A percentile compares a stretch with the other conserved stretches of the same genome.
Conservation (phyloP, 2,329 filamentous ascomycete genomes). For the Westerdykella ornata region DNA sequence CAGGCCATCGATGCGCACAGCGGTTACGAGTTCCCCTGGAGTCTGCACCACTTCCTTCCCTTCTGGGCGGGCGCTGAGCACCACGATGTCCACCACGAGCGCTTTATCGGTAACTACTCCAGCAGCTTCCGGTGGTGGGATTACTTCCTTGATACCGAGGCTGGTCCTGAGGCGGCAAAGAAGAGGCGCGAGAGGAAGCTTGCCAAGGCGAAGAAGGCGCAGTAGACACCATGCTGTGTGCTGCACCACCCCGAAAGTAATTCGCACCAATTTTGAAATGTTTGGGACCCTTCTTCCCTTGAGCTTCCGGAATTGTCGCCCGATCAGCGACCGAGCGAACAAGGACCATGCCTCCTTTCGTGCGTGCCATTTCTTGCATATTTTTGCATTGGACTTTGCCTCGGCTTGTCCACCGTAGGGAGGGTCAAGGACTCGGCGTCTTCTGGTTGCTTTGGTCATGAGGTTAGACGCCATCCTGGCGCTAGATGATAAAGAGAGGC, state of each 20-base stretch:
- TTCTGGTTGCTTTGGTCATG: too few relatives aligned
- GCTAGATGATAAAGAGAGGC: too few relatives aligned
- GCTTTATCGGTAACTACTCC: conserved; percentile 96
- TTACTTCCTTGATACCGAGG: conserved; percentile 87
- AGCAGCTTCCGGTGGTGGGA: conserved; percentile 99
- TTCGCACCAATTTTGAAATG: too few relatives aligned
- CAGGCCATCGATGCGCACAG: conserved; percentile 97
- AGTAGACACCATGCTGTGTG: conserved; percentile 16
- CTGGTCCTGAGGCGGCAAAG: conserved; percentile 79
- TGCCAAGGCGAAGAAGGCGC: conserved; percentile 58
- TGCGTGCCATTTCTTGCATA: too few relatives aligned
- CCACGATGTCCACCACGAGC: conserved; percentile 96
- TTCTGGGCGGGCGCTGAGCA: conserved; percentile 98
- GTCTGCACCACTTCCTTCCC: conserved; percentile 86
- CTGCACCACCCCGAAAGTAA: background rate
- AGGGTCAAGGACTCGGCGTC: too few relatives aligned
- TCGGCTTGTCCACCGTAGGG: too few relatives aligned
- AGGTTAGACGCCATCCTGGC: too few relatives aligned
- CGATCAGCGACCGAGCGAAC: too few relatives aligned
- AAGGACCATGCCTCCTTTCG: too few relatives aligned
- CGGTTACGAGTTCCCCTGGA: conserved; percentile 98
- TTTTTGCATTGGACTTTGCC: too few relatives aligned
- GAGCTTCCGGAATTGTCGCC: too few relatives aligned
- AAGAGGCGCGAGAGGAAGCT: conserved; percentile 72
- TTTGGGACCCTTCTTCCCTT: too few relatives aligned